These are phyloP conservation scores for Speleostelium caveatum DNA, from an alignment of 78 protist genomes.

Conservation along the genomic window DNA sequence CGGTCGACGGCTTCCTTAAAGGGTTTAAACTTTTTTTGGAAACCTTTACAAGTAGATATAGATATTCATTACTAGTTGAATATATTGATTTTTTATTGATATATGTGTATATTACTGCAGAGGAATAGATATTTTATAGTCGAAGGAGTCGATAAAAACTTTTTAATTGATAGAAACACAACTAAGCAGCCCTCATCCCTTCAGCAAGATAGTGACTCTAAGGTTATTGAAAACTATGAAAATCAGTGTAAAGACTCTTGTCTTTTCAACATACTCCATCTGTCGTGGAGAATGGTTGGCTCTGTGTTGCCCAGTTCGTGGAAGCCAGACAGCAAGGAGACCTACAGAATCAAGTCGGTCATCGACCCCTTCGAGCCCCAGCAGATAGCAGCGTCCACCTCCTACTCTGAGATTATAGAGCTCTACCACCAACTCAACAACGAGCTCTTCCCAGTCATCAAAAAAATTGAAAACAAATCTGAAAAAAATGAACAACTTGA, in stretches of 20 bases:
- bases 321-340: slow-evolving; percentile 1
- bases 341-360: slow-evolving; percentile 20
- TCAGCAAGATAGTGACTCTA: background rate
- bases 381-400: slow-evolving; percentile 9
- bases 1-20: background rate
- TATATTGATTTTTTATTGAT: too few relatives aligned
- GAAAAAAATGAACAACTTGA: slow-evolving; percentile 3
- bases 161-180: background rate
- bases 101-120: too few relatives aligned
- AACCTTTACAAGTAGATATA: too few relatives aligned
- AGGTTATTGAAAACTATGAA: too few relatives aligned
- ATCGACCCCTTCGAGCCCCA: slow-evolving; percentile 12
- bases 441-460: slow-evolving; percentile 1
- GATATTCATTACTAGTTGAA: too few relatives aligned
- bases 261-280: background rate
- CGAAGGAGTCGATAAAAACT: background rate
- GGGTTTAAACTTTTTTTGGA: background rate
- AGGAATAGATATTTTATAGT: background rate
- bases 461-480: background rate
- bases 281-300: background rate
- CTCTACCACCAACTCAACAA: slow-evolving; percentile 6
- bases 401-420: background rate
- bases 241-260: background rate
- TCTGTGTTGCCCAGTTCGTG: background rate
- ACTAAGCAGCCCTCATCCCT: background rate